Base-by-base conservation (phyloP, 495 filamentous ascomycete genomes). In the Aspergillus diversus region DNA sequence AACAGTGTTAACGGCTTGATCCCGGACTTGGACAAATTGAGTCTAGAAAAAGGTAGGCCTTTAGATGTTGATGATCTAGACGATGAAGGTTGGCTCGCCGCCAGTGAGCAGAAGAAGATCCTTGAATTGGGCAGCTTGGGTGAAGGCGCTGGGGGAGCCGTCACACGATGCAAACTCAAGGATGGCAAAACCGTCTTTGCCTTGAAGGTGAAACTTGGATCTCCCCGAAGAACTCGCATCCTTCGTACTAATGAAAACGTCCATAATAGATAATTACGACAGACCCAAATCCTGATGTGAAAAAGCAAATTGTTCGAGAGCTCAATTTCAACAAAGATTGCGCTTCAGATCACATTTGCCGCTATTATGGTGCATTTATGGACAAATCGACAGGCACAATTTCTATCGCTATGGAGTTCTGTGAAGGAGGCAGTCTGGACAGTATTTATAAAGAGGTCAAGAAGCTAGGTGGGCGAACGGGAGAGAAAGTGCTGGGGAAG, bases 381-480 rank as follows among this genome's bases (percentile, higher is more conserved):
- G 93, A 98, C 71, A 89, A 95, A 63, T 88, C 90, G 5, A 92
- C 91, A 0, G 92, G 94, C 37, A 98, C 95, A 16, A 98, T 99
- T 61, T 94, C 90, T 49, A 99, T 99, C 73, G 92, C 92, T 32
- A 99, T 99, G 95, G 95, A 99, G 72, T 97, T 97, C 71, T 99
- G 95, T 73, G 95, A 98, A 74, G 95, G 95, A 55, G 96, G 95
- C 34, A 95, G 91, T 56, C 84, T 99, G 35, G 92, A 99, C 75
- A 92, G 90, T 69, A 92, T 99, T 67, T 99, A 98, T 81, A 92
- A 91, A 64, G 94, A 98, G 76, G 92, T 99, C 55, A 97, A 96
- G 79, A 90, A 92, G 68, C 86, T 97, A 6, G 93, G 93, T 43
- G 96, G 95, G 3, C 89, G 95, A 16, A 97, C 94, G 0, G 95